A percentile compares a stretch with the other conserved stretches of the same genome.
Evolutionary conservation across 768 basidiomycete species (phyloP).

Genomic region (Lactarius quietus): DNA sequence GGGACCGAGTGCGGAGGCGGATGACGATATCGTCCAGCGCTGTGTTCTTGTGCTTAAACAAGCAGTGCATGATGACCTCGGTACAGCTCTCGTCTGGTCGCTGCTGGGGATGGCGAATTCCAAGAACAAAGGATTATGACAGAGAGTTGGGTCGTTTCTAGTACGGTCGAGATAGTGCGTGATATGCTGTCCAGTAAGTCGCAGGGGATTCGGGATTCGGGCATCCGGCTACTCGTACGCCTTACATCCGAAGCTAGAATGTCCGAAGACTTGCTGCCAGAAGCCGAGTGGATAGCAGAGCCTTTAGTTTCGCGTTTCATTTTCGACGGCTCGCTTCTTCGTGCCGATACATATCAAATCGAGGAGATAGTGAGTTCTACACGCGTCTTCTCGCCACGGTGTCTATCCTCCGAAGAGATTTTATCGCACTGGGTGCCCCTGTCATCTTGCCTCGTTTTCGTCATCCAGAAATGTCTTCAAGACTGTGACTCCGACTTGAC

Average conservation of each 20-base stretch:
- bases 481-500: neutral
- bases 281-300: conserved; percentile 6
- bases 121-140: neutral
- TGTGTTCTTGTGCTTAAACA: conserved; percentile 20
- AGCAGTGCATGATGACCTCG: conserved; percentile 13
- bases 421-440: conserved; percentile 6
- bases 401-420: conserved; percentile 17
- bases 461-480: conserved; percentile 2
- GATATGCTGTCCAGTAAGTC: conserved; percentile 20
- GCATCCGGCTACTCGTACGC: conserved; percentile 2
- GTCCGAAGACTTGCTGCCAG: neutral
- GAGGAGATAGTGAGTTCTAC: conserved; percentile 1
- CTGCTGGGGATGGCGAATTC: neutral
- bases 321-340: conserved; percentile 18
- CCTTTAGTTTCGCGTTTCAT: conserved; percentile 6
- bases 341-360: conserved; percentile 10
- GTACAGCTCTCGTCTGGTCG: conserved; percentile 13
- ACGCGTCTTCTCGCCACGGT: conserved; percentile 3
- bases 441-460: conserved; percentile 11
- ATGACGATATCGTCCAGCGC: conserved; percentile 11
- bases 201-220: conserved; percentile 6
- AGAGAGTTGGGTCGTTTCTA: conserved; percentile 4
- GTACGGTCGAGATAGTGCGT: conserved; percentile 10
- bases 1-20: neutral
- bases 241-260: neutral